A percentile compares a stretch with the other conserved stretches of the same genome.
These are phyloP conservation scores for Cerioporus squamosus DNA, from an alignment of 1,284 basidiomycete genomes.

Conservation along the genomic window DNA sequence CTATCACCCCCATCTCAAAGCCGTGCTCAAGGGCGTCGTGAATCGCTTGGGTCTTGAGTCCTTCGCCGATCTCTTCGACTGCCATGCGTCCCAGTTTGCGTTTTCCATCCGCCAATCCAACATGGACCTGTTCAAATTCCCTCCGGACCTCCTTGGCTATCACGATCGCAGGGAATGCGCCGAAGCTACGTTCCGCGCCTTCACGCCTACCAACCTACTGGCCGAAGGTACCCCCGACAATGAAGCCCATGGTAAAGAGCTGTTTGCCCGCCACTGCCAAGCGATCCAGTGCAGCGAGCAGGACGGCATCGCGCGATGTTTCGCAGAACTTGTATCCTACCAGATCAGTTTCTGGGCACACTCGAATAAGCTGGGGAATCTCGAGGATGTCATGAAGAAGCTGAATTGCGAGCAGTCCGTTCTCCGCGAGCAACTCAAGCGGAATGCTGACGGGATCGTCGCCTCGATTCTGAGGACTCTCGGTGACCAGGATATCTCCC, in stretches of 20 bases:
- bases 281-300: conserved; percentile 53
- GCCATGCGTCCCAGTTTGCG: conserved; percentile 82
- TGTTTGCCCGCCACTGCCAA: conserved; percentile 69
- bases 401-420: conserved; percentile 36
- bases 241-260: conserved; percentile 44
- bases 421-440: conserved; percentile 44
- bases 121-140: conserved; percentile 67
- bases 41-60: conserved; percentile 69
- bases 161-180: conserved; percentile 62
- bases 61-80: conserved; percentile 74
- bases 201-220: conserved; percentile 65
- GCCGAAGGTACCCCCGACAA: conserved; percentile 36
- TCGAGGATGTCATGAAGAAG: conserved; percentile 45
- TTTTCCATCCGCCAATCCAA: conserved; percentile 57
- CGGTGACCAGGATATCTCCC: conserved; percentile 59
- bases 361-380: conserved; percentile 26
- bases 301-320: conserved; percentile 67
- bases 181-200: conserved; percentile 60
- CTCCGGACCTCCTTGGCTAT: conserved; percentile 76
- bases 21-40: conserved; percentile 67
- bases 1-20: conserved; percentile 67
- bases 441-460: conserved; percentile 59
- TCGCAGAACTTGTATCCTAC: conserved; percentile 74
- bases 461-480: conserved; percentile 61
- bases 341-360: conserved; percentile 56